Conservation (phyloP, 192 early-diverging fungal species). For the Coemansia furcata region DNA sequence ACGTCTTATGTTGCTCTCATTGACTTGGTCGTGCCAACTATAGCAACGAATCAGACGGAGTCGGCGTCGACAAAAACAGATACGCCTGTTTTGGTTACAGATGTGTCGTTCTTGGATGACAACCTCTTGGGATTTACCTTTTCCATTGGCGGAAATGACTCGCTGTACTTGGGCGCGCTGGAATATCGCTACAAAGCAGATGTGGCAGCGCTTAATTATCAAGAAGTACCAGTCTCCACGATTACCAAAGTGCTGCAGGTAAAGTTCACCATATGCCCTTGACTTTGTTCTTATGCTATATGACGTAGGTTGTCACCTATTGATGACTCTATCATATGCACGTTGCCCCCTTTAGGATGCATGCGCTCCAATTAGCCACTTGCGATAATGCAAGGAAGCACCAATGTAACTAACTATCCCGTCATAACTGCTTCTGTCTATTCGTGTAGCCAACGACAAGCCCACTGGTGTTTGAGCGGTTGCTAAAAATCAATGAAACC, state of each 20-base stretch:
- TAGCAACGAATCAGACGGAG: neutral
- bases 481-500: conserved; percentile 15
- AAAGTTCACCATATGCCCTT: neutral
- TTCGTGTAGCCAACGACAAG: neutral
- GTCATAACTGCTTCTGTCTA: neutral
- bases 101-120: conserved; percentile 39
- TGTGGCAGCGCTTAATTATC: neutral
- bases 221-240: neutral
- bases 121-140: conserved; percentile 23
- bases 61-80: neutral
- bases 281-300: neutral
- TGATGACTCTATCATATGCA: neutral
- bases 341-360: neutral
- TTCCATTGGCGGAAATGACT: conserved; percentile 22
- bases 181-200: conserved; percentile 11
- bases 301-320: conserved; percentile 2
- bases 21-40: neutral
- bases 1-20: neutral
- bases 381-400: neutral
- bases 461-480: conserved; percentile 17
- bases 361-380: neutral
- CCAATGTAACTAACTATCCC: neutral
- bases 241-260: neutral
- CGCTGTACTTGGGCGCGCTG: conserved; percentile 26
- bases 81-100: conserved; percentile 11